phyloP scores from a whole-genome alignment of 768 basidiomycete species.

The Psilocybe subaeruginosa region DNA sequence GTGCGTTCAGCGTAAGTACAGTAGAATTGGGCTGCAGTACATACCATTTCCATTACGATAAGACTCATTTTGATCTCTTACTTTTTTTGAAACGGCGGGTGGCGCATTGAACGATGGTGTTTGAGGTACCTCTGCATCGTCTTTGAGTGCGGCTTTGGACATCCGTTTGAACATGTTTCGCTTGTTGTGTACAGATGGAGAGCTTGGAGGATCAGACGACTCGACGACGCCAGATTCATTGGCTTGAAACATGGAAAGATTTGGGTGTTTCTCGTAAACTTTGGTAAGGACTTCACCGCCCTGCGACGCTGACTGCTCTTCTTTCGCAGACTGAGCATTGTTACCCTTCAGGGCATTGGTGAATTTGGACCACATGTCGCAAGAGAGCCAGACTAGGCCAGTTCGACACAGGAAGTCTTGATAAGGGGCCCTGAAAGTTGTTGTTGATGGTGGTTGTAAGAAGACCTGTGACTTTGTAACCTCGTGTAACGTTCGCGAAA shows the following conservation, averaged over 20 bases:
- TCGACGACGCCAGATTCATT: constrained; percentile 29
- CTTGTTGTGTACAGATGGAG: constrained; percentile 51
- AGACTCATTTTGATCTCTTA: constrained; percentile 43
- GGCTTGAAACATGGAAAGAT: constrained; percentile 58
- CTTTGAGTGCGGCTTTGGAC: constrained; percentile 43
- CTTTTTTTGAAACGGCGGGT: constrained; percentile 52
- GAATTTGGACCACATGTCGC: constrained; percentile 64
- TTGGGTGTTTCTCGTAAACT: constrained; percentile 64
- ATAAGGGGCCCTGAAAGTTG: neutral
- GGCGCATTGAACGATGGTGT: constrained; percentile 34
- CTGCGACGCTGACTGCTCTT: constrained; percentile 22
- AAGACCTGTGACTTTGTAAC: constrained; percentile 20
- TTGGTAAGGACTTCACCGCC: constrained; percentile 47
- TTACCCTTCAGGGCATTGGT: constrained; percentile 55
- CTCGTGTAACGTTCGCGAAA: constrained; percentile 21
- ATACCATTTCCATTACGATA: constrained; percentile 43
- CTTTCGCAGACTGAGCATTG: constrained; percentile 33
- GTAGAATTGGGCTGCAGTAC: constrained; percentile 15
- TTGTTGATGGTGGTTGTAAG: constrained; percentile 23
- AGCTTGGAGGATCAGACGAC: constrained; percentile 45
- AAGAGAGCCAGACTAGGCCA: constrained; percentile 3
- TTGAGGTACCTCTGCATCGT: constrained; percentile 37
- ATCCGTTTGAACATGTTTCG: constrained; percentile 58
- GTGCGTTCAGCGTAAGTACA: neutral
- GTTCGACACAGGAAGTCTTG: constrained; percentile 7